Base-by-base conservation (phyloP, 2,329 filamentous ascomycete genomes). In the Cladosporium sp. region DNA sequence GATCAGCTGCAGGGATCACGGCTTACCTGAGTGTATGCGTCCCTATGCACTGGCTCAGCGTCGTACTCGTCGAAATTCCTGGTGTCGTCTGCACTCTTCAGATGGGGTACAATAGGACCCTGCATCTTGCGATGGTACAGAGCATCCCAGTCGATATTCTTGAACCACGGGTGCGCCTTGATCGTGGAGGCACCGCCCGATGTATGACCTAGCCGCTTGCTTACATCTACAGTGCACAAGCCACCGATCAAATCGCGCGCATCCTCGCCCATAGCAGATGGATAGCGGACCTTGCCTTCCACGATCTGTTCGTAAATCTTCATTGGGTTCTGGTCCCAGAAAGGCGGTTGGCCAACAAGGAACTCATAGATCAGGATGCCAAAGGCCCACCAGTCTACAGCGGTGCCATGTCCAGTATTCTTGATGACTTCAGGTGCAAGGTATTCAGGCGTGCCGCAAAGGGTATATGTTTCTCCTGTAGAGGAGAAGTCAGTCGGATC, bases 381-480 rank as follows among this genome's bases (percentile, higher is more conserved):
- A 65, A 94, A 80, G 0, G 90, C 89, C 90, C 90, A 93, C 89
- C 89, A 93, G 77, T 93, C 89, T 37, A 93, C 89, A 14, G 89
- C 88, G 49, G 82, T 81, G 55, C 84, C 84, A 66, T 88, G 84
- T 20, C 84, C 89, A 70, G 90, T 91, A 71, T 90, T 92, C 64
- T 90, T 85, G 65, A 93, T 92, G 42, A 93, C 89, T 75, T 93
- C 89, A 5, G 89, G 89, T 1, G 89, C 89, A 47, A 93, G 84
- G 72, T 93, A 93, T 70, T 93, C 89, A 47, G 89, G 89, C 1
- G 89, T 93, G 52, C 89, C 89, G 73, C 89, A 93, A 28, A 93
- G 81, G 3, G 89, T 93, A 68, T 92, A 93, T 5, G 89, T 92
- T 75, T 92, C 89, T 69, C 80, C 79, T 81, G 64, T 63, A 28